These are phyloP conservation scores for Henckelia pumila DNA, from an alignment of 257 asterid genomes.

Conservation along the genomic window DNA sequence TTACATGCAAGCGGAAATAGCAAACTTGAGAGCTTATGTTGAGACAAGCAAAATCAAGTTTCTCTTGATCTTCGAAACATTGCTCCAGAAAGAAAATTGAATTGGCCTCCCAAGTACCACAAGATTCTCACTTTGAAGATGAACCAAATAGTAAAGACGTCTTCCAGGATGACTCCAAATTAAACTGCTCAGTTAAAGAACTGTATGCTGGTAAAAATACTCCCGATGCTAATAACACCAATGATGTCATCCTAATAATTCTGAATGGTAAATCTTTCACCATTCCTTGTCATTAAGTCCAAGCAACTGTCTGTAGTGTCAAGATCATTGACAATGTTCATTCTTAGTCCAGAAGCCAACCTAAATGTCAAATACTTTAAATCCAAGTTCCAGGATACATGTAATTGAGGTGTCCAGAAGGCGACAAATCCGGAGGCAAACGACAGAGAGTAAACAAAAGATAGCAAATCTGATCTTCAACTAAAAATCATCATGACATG, in stretches of 20 bases:
- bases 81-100: conserved; percentile 37
- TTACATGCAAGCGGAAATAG: conserved; percentile 41
- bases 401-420: conserved; percentile 28
- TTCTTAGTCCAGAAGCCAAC: neutral
- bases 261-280: conserved; percentile 2
- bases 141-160: conserved; percentile 21
- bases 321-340: conserved; percentile 27
- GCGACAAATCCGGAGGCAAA: conserved; percentile 18
- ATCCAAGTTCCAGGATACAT: conserved; percentile 20
- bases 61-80: conserved; percentile 41
- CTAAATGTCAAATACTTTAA: conserved; percentile 20
- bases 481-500: conserved; percentile 15
- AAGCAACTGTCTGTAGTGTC: conserved; percentile 25
- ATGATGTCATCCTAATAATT: conserved; percentile 24
- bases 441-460: conserved; percentile 19
- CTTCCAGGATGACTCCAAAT: conserved; percentile 34
- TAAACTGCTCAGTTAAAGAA: conserved; percentile 27
- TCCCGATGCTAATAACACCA: conserved; percentile 23
- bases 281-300: conserved; percentile 24
- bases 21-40: conserved; percentile 44
- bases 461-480: conserved; percentile 26
- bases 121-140: conserved; percentile 26
- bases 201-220: conserved; percentile 28
- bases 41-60: conserved; percentile 45
- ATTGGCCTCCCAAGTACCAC: conserved; percentile 37